A percentile compares a stretch with the other conserved stretches of the same genome.
Evolutionary conservation across 371 early-diverging fungal genomes (phyloP).

Genomic region (Batrachochytrium dendrobatidis): DNA sequence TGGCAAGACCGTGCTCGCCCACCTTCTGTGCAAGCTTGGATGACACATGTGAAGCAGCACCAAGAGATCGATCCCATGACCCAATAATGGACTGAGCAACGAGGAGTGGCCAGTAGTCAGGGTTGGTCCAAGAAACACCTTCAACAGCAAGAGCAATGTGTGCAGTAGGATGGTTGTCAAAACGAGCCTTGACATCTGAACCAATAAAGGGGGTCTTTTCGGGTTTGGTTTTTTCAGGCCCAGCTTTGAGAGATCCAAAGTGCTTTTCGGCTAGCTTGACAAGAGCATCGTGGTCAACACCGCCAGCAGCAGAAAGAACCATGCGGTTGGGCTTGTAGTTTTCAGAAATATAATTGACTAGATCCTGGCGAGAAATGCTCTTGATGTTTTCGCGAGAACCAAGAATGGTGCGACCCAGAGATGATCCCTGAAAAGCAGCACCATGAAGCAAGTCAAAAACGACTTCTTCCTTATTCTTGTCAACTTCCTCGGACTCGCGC

Average conservation of each 20-base stretch:
- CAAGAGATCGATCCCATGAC: slow-evolving; percentile 90
- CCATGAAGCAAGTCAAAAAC: slow-evolving; percentile 93
- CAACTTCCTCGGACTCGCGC: slow-evolving; percentile 92
- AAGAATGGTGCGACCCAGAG: slow-evolving; percentile 90
- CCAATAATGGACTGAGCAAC: slow-evolving; percentile 93
- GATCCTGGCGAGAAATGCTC: slow-evolving; percentile 72
- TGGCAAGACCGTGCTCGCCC: slow-evolving; percentile 78
- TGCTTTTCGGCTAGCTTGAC: slow-evolving; percentile 83
- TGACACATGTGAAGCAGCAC: slow-evolving; percentile 72
- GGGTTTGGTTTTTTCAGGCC: slow-evolving; percentile 12
- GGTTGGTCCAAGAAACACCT: slow-evolving; percentile 89
- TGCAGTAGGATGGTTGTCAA: slow-evolving; percentile 78
- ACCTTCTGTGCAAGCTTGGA: slow-evolving; percentile 81
- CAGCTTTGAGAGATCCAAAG: slow-evolving; percentile 70
- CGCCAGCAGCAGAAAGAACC: slow-evolving; percentile 91
- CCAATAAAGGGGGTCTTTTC: slow-evolving; percentile 64
- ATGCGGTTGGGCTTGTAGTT: slow-evolving; percentile 96
- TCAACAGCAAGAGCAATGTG: slow-evolving; percentile 96
- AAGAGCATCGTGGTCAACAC: slow-evolving; percentile 87
- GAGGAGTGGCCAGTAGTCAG: slow-evolving; percentile 91
- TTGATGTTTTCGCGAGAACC: slow-evolving; percentile 90
- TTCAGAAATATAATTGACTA: slow-evolving; percentile 73
- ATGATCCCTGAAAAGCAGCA: slow-evolving; percentile 84
- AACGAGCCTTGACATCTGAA: slow-evolving; percentile 78
- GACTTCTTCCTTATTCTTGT: slow-evolving; percentile 93